phyloP scores from a whole-genome alignment of 176 grass and related monocot species.

The Alloteropsis semialata region DNA sequence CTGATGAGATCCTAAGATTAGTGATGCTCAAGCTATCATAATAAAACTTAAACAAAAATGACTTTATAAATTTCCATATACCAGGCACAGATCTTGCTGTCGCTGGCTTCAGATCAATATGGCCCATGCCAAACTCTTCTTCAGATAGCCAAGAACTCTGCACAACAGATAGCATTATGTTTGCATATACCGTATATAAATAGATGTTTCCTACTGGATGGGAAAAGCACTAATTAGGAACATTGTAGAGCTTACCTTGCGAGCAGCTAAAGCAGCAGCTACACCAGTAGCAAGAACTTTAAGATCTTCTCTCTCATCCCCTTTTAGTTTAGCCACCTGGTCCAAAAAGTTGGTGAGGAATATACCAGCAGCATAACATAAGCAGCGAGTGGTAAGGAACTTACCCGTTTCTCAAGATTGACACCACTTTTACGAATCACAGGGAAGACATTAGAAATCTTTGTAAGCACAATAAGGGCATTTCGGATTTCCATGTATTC shows the following conservation, averaged over 20 bases:
- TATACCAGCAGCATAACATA: background rate
- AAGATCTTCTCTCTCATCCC: constrained; percentile 93
- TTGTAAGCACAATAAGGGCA: constrained; percentile 89
- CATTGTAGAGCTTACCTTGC: constrained; percentile 61
- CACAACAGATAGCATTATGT: constrained; percentile 22
- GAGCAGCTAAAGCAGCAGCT: constrained; percentile 89
- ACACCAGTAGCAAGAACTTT: constrained; percentile 97
- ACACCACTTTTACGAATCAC: constrained; percentile 86
- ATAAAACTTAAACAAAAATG: background rate
- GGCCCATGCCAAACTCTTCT: constrained; percentile 93
- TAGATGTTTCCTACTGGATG: background rate
- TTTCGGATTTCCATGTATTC: constrained; percentile 99
- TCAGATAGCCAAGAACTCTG: constrained; percentile 98
- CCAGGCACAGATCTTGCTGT: constrained; percentile 61
- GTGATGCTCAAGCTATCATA: constrained; percentile 12
- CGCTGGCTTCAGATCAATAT: constrained; percentile 75
- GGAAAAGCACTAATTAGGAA: background rate
- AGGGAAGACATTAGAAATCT: constrained; percentile 90
- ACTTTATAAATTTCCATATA: constrained; percentile 38
- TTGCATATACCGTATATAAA: constrained; percentile 4
- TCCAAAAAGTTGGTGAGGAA: constrained; percentile 30
- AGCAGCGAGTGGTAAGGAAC: background rate
- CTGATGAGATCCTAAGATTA: constrained; percentile 42
- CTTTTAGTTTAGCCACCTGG: constrained; percentile 88
- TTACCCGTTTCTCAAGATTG: constrained; percentile 89